Evolutionary conservation across 352 stramenopile genomes (phyloP).

Genomic region (Globisporangium cylindrosporum): DNA sequence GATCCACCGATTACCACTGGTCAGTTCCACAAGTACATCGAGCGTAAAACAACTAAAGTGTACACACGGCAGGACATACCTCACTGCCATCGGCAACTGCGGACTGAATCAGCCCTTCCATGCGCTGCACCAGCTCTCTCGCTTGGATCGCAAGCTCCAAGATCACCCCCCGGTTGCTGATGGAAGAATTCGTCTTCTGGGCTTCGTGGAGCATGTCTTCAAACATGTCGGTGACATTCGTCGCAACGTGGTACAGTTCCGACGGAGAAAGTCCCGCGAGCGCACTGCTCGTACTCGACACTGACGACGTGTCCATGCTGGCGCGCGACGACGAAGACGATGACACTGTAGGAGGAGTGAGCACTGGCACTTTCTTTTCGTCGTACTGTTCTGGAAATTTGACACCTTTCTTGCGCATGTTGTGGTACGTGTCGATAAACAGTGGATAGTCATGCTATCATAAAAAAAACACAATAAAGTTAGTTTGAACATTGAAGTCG

Average conservation of each 20-base stretch:
- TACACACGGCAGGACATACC: conserved; percentile 15
- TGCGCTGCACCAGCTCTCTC: conserved; percentile 53
- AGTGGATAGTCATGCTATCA: conserved; percentile 65
- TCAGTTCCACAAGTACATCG: not conserved
- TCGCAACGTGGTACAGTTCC: conserved; percentile 62
- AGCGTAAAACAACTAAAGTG: not conserved
- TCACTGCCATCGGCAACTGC: conserved; percentile 51
- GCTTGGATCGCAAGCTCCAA: conserved; percentile 65
- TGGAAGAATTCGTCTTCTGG: conserved; percentile 41
- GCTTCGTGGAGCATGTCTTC: conserved; percentile 79
- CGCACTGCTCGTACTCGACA: conserved; percentile 41
- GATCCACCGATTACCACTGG: not conserved
- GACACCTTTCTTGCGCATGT: conserved; percentile 77
- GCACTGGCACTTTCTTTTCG: conserved; percentile 55
- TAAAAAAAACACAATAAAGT: not conserved
- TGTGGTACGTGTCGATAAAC: conserved; percentile 84
- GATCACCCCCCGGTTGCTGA: conserved; percentile 54
- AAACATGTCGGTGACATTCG: conserved; percentile 77
- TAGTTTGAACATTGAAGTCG: not conserved
- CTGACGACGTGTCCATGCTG: conserved; percentile 39
- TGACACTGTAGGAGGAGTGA: conserved; percentile 33
- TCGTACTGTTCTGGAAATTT: conserved; percentile 79
- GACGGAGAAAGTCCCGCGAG: conserved; percentile 51
- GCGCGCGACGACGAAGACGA: conserved; percentile 1
- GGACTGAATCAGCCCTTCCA: conserved; percentile 62